These are phyloP conservation scores for Penicillium steckii DNA, from an alignment of 495 filamentous ascomycete genomes.

Conservation along the genomic window DNA sequence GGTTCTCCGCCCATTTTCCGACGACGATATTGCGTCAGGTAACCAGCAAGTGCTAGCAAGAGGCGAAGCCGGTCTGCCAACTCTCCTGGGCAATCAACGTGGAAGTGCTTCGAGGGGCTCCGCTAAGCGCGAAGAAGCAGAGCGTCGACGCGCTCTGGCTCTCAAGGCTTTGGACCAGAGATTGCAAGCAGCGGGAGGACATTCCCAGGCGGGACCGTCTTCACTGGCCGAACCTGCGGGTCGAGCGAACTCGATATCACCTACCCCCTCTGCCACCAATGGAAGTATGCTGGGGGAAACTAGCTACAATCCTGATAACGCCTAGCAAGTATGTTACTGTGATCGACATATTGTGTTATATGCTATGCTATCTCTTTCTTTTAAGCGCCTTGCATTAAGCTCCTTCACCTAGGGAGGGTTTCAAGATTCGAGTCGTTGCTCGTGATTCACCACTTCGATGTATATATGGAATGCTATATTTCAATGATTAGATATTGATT, in stretches of 20 bases:
- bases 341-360: too few relatives aligned
- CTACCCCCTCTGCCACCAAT: not conserved
- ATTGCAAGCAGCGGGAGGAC: slow-evolving; percentile 66
- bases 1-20: slow-evolving; percentile 83
- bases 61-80: slow-evolving; percentile 67
- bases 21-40: slow-evolving; percentile 77
- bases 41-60: slow-evolving; percentile 66
- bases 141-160: slow-evolving; percentile 83
- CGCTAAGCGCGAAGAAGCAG: slow-evolving; percentile 80
- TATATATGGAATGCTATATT: not conserved
- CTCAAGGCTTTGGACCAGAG: slow-evolving; percentile 90
- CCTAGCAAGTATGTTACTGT: slow-evolving; percentile 24
- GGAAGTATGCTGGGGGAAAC: slow-evolving; percentile 62
- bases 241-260: slow-evolving; percentile 10
- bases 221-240: slow-evolving; percentile 40
- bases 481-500: slow-evolving; percentile 8
- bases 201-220: slow-evolving; percentile 28
- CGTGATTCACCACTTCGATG: not conserved
- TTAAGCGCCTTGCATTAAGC: not conserved
- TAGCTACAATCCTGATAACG: slow-evolving; percentile 64
- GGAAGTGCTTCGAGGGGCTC: slow-evolving; percentile 43
- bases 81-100: slow-evolving; percentile 49
- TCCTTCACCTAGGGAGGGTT: not conserved
- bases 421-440: not conserved
- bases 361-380: too few relatives aligned